Evolutionary conservation across 2,329 filamentous ascomycete species (phyloP).

Genomic region (Macrophomina tecta): DNA sequence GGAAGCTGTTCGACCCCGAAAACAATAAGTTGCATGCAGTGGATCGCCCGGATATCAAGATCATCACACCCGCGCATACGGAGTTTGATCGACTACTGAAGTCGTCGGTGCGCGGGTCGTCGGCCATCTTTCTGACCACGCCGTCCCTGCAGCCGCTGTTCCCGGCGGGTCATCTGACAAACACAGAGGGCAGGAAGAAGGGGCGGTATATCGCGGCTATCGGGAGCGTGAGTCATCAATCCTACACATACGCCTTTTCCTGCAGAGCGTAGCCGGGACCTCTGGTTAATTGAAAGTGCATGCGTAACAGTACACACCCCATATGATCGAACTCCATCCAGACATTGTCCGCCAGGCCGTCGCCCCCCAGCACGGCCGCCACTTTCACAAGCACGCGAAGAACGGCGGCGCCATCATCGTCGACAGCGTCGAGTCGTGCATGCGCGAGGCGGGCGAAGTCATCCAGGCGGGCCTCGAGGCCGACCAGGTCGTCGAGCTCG

Average conservation of each 20-base stretch:
- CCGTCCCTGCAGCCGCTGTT: conserved; percentile 78
- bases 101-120: conserved; percentile 72
- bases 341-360: conserved; percentile 74
- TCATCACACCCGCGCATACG: conserved; percentile 72
- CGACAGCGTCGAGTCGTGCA: conserved; percentile 75
- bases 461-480: conserved; percentile 76
- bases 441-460: conserved; percentile 86
- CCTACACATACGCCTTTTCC: too few species aligned
- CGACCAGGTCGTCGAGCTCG: conserved; percentile 82
- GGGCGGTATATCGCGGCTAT: conserved; percentile 75
- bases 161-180: conserved; percentile 73
- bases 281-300: not conserved
- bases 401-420: conserved; percentile 67
- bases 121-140: conserved; percentile 89
- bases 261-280: too few species aligned
- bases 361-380: conserved; percentile 58
- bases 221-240: conserved; percentile 54
- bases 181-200: conserved; percentile 70
- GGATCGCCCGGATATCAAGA: conserved; percentile 65
- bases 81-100: conserved; percentile 72
- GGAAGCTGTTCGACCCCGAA: conserved; percentile 59
- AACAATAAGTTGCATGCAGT: conserved; percentile 33
- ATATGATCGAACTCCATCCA: conserved; percentile 84
- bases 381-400: conserved; percentile 69
- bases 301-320: conserved; percentile 58